These are phyloP conservation scores for Didymella pinodella DNA, from an alignment of 2,329 filamentous ascomycete genomes.

Conservation along the genomic window DNA sequence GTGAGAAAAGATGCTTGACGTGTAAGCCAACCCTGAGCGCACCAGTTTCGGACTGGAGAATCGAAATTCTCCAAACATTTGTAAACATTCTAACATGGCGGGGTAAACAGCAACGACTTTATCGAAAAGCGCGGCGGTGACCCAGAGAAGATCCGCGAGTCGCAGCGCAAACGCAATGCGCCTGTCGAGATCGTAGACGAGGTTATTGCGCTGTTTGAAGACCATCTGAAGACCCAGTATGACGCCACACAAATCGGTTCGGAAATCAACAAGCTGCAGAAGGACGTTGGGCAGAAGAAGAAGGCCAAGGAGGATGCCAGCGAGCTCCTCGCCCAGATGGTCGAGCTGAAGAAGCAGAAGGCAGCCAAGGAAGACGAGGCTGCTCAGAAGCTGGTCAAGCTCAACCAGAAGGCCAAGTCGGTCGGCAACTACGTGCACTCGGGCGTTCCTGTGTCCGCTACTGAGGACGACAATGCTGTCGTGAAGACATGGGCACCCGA, in stretches of 20 bases:
- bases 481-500: conserved; percentile 83
- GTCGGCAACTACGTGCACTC: conserved; percentile 94
- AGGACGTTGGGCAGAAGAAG: conserved; percentile 90
- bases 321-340: conserved; percentile 80
- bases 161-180: conserved; percentile 82
- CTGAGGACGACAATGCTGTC: conserved; percentile 86
- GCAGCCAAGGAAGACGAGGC: conserved; percentile 79
- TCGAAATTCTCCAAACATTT: not conserved
- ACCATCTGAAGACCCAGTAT: conserved; percentile 82
- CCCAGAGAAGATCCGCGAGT: conserved; percentile 89
- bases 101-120: conserved; percentile 57
- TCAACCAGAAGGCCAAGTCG: conserved; percentile 80
- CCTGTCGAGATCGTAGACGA: conserved; percentile 87
- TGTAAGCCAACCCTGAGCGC: conserved; percentile 32
- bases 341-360: conserved; percentile 80
- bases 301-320: conserved; percentile 88
- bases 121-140: conserved; percentile 84
- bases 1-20: conserved; percentile 42
- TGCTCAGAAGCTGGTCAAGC: conserved; percentile 73
- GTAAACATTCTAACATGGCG: conserved; percentile 26
- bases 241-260: conserved; percentile 80
- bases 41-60: not conserved
- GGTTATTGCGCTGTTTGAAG: conserved; percentile 85
- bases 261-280: conserved; percentile 87
- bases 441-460: conserved; percentile 81